These are phyloP conservation scores for Martiniozyma asiatica DNA, from an alignment of 1,139 yeast genomes.

Conservation along the genomic window DNA sequence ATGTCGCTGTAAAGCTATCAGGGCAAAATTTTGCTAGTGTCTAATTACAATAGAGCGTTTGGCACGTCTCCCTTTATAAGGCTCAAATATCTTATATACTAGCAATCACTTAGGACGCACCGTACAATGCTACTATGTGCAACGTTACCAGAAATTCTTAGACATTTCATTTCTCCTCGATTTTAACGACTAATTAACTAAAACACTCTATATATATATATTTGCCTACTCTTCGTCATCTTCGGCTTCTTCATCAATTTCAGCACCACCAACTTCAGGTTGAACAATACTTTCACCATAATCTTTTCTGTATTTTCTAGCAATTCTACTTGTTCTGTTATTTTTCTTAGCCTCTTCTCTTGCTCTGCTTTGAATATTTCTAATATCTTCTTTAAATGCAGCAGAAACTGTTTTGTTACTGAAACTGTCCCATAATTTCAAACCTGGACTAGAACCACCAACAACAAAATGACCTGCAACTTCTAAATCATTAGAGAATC, in stretches of 20 bases:
- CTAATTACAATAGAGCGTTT: too few relatives aligned
- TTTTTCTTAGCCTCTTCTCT: constrained; percentile 39
- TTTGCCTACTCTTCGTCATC: constrained; percentile 23
- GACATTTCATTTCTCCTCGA: too few relatives aligned
- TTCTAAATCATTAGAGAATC: constrained; percentile 82
- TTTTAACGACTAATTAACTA: too few relatives aligned
- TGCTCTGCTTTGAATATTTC: constrained; percentile 42
- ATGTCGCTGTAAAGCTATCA: too few relatives aligned
- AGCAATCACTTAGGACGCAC: too few relatives aligned
- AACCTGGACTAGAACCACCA: constrained; percentile 69
- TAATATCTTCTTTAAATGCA: constrained; percentile 49
- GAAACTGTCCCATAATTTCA: constrained; percentile 89
- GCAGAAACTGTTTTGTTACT: constrained; percentile 69
- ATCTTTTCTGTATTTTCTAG: constrained; percentile 50
- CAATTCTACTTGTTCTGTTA: constrained; percentile 60
- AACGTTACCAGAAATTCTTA: too few relatives aligned
- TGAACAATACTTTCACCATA: constrained; percentile 45
- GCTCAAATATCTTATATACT: too few relatives aligned
- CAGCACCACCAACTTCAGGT: constrained; percentile 48
- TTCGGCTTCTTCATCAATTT: constrained; percentile 45
- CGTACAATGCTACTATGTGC: too few relatives aligned
- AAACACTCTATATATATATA: too few relatives aligned
- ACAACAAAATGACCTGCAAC: constrained; percentile 73
- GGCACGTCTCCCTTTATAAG: too few relatives aligned
- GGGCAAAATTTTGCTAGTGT: too few relatives aligned